A percentile compares a stretch with the other conserved stretches of the same genome.
phyloP scores from a whole-genome alignment of 2,329 filamentous ascomycete species.

The Keithomyces neogunnii region DNA sequence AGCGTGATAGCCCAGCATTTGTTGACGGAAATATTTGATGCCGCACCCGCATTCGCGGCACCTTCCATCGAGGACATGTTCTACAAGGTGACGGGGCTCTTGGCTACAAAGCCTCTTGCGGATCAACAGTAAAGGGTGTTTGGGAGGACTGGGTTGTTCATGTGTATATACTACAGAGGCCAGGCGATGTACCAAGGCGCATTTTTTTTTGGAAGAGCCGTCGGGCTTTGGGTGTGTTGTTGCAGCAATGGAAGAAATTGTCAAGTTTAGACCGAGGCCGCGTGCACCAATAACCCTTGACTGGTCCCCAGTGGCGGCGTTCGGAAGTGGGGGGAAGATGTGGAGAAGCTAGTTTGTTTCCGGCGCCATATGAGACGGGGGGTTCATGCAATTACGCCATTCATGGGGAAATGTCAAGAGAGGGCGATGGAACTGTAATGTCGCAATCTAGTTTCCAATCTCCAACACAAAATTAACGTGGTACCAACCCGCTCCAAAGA shows the following conservation, averaged over 20 bases:
- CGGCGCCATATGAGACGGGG: background rate
- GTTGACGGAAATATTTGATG: conserved; percentile 62
- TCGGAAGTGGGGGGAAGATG: background rate
- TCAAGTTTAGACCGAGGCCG: background rate
- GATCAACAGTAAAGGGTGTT: background rate
- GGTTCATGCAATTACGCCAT: conserved; percentile 6
- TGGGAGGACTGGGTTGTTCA: background rate
- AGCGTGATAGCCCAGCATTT: conserved; percentile 60
- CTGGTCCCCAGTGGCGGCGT: background rate
- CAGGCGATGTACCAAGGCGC: background rate
- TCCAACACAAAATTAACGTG: too few relatives aligned
- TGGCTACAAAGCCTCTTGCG: conserved; percentile 39
- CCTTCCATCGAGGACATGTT: conserved; percentile 70
- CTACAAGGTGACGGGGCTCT: conserved; percentile 55
- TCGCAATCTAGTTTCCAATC: too few relatives aligned
- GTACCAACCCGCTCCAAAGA: too few relatives aligned
- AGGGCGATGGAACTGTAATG: background rate
- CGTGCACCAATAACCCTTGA: background rate
- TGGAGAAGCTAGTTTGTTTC: background rate
- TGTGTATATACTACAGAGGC: conserved; percentile 1
- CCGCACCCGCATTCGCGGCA: conserved; percentile 58
- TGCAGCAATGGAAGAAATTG: background rate
- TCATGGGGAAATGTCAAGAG: background rate
- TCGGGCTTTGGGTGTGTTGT: background rate
- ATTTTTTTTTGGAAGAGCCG: background rate